Conservation (phyloP, 768 basidiomycete species). For the Pleurotus salmoneostramineus region DNA sequence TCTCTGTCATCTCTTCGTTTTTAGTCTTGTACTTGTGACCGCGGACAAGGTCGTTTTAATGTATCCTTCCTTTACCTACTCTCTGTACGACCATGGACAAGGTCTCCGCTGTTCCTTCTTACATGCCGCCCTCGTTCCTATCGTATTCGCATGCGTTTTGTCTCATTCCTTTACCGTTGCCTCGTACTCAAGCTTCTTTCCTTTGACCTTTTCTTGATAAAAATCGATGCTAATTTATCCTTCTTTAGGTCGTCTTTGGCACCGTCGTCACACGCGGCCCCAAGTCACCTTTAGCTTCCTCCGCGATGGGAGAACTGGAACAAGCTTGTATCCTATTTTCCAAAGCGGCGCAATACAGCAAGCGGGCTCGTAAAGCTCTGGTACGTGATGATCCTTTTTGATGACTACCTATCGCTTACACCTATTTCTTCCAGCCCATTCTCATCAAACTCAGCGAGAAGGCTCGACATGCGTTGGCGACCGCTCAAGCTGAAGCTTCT, state of each 20-base stretch:
- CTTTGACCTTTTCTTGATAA: background rate
- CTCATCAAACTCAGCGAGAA: slow-evolving; percentile 60
- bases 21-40: background rate
- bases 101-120: background rate
- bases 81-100: too few relatives aligned
- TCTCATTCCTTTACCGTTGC: background rate
- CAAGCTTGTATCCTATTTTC: slow-evolving; percentile 64
- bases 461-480: slow-evolving; percentile 51
- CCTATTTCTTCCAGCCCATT: slow-evolving; percentile 41
- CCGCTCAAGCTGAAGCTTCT: slow-evolving; percentile 33
- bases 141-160: background rate
- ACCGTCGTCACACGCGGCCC: slow-evolving; percentile 76
- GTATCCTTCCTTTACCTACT: too few relatives aligned
- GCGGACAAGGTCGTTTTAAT: too few relatives aligned
- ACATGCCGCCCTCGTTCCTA: background rate
- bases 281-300: slow-evolving; percentile 57
- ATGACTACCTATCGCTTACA: background rate
- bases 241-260: slow-evolving; percentile 65
- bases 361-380: slow-evolving; percentile 61
- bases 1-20: background rate
- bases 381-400: slow-evolving; percentile 30
- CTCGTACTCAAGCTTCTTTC: background rate
- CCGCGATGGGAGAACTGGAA: slow-evolving; percentile 69
- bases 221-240: too few relatives aligned
- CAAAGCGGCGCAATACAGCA: slow-evolving; percentile 53